These are phyloP conservation scores for Dalbergia cochinchinensis DNA, from an alignment of 306 rosid genomes.

Conservation along the genomic window DNA sequence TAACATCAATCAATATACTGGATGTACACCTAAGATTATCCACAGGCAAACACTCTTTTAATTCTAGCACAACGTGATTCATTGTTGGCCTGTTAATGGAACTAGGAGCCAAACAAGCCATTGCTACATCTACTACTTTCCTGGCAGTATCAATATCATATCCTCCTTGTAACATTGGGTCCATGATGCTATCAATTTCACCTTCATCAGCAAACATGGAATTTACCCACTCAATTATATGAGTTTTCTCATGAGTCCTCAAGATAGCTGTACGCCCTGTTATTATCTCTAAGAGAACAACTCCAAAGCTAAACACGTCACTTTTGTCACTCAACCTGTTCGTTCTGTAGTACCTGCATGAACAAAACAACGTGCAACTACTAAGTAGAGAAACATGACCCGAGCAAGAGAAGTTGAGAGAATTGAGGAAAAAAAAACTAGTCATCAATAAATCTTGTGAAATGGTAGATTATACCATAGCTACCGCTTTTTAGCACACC, in stretches of 20 bases:
- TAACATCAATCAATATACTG: not conserved
- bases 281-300: slow-evolving; percentile 34
- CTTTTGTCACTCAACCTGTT: slow-evolving; percentile 38
- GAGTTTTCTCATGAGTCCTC: not conserved
- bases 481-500: too few relatives aligned
- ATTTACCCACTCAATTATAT: slow-evolving; percentile 18
- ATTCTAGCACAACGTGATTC: slow-evolving; percentile 15
- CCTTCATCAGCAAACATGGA: not conserved
- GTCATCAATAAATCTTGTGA: too few relatives aligned
- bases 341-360: slow-evolving; percentile 22
- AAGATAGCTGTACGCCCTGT: slow-evolving; percentile 32
- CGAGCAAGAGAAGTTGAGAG: too few relatives aligned
- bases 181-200: not conserved
- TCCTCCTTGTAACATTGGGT: slow-evolving; percentile 24
- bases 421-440: too few relatives aligned
- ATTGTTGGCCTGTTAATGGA: not conserved
- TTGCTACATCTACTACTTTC: slow-evolving; percentile 9
- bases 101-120: not conserved
- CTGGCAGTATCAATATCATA: not conserved
- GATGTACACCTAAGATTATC: not conserved
- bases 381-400: too few relatives aligned
- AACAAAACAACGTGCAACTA: too few relatives aligned
- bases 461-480: too few relatives aligned
- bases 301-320: slow-evolving; percentile 39
- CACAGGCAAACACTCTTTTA: not conserved